Percentiles rank a stretch among this genome's conserved stretches.
These are phyloP conservation scores for Arachnomyces sp. DNA, from an alignment of 2,329 filamentous ascomycete species.

Conservation along the genomic window DNA sequence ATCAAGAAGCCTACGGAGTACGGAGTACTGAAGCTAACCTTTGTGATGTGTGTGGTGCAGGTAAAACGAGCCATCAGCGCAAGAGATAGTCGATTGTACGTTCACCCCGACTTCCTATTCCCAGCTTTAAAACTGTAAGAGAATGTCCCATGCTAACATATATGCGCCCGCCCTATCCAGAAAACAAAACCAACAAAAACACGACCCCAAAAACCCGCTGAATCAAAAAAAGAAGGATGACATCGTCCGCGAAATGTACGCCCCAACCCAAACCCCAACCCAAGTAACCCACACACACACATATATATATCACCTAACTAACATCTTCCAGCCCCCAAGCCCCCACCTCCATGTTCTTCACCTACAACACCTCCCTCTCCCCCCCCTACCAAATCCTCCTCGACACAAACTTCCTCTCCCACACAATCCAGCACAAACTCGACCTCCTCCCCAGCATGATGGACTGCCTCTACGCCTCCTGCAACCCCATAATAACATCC, in stretches of 20 bases:
- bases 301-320: constrained; percentile 5
- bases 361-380: constrained; percentile 76
- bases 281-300: constrained; percentile 13
- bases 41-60: constrained; percentile 12
- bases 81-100: constrained; percentile 61
- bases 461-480: constrained; percentile 89
- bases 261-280: constrained; percentile 16
- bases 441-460: constrained; percentile 82
- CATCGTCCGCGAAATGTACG: constrained; percentile 63
- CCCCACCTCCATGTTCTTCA: constrained; percentile 77
- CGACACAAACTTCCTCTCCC: constrained; percentile 84
- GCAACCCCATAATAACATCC: constrained; percentile 76
- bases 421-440: constrained; percentile 85
- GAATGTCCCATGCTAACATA: no score
- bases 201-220: constrained; percentile 41
- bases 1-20: no score
- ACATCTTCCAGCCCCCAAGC: constrained; percentile 55
- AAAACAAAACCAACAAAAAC: constrained; percentile 68
- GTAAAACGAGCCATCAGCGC: constrained; percentile 78
- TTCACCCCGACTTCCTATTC: not conserved
- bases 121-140: no score
- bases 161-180: constrained; percentile 12
- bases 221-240: constrained; percentile 51
- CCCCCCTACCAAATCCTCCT: constrained; percentile 75
- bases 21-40: no score